Base-by-base conservation (phyloP, 2,329 filamentous ascomycete genomes). In the Colletotrichum sp. region DNA sequence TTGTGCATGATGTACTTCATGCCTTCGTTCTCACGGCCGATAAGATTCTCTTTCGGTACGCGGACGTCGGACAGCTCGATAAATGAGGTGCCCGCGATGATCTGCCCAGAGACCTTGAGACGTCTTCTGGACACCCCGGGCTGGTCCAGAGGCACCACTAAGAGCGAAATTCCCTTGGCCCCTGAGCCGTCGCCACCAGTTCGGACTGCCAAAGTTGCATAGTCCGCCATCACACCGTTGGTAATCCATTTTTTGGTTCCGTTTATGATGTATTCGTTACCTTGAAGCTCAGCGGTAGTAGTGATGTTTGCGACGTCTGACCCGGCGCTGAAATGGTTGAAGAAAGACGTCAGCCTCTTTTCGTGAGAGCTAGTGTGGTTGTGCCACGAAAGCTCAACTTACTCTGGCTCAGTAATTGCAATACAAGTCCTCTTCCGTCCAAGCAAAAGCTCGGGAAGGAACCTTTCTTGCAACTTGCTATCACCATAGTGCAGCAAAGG, bases 201-300 rank as follows among this genome's bases (percentile, higher is more conserved):
- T 38, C 94, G 89, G 2, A 95, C 94, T 0, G 94, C 94, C 92
- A 95, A 94, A 36, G 89, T 90, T 8, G 89, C 87, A 78, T 91
- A 92, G 74, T 95, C 90, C 7, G 90, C 87, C 92, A 92, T 94
- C 74, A 94, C 91, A 7, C 91, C 94, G 79, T 94, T 94, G 1
- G 92, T 94, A 80, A 94, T 94, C 94, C 94, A 96, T 85, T 96
- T 95, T 89, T 95, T 95, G 0, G 89, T 88, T n/a, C 94, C 94
- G 73, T 94, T 95, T 63, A 95, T 85, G 62, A 95, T 88, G 80
- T 93, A 96, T 79, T 91, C 85, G 81, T 91, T 92, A 13, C 93
- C 93, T 8, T 87, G 90, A 82, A 92, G 92, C 5, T 83, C 86
- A 3, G 94, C 94, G 0, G 91, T 94, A 0, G 94, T 95, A 5